Conservation (phyloP, 352 stramenopile species). For the Phytophthora litchii region DNA sequence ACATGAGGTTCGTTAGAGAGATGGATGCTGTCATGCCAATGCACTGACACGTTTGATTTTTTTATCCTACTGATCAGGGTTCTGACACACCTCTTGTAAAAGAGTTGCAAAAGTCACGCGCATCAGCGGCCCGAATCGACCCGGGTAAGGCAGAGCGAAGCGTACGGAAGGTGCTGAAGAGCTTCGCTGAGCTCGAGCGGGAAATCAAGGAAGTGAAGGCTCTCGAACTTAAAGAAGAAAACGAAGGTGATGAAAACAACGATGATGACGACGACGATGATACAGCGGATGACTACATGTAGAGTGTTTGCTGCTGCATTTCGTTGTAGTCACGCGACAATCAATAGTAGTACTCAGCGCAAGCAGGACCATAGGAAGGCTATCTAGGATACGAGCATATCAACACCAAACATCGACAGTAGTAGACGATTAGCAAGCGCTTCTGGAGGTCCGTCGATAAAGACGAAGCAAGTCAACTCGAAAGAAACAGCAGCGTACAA, state of each 20-base stretch:
- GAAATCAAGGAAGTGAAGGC: slow-evolving; percentile 75
- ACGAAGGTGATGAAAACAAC: slow-evolving; percentile 47
- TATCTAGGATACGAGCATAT: too few species aligned
- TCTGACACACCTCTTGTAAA: slow-evolving; percentile 62
- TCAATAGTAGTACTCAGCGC: neutral
- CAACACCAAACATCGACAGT: neutral
- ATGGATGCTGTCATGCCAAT: neutral
- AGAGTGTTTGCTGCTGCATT: slow-evolving; percentile 4
- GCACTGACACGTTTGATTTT: slow-evolving; percentile 15
- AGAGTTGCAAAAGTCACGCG: slow-evolving; percentile 61
- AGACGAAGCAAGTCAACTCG: slow-evolving; percentile 26
- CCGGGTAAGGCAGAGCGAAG: slow-evolving; percentile 71
- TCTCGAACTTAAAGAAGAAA: slow-evolving; percentile 58
- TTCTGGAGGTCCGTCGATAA: too few species aligned
- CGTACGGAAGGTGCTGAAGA: slow-evolving; percentile 73
- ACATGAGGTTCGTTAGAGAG: slow-evolving; percentile 53
- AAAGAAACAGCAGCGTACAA: slow-evolving; percentile 11
- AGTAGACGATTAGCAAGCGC: slow-evolving; percentile 21
- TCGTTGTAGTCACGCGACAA: neutral
- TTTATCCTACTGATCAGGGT: slow-evolving; percentile 31
- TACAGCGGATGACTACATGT: slow-evolving; percentile 30
- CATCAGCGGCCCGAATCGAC: slow-evolving; percentile 61
- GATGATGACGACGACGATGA: slow-evolving; percentile 38
- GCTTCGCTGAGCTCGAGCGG: slow-evolving; percentile 68
- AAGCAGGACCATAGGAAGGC: neutral